A percentile compares a stretch with the other conserved stretches of the same genome.
Evolutionary conservation across 2,329 filamentous ascomycete genomes (phyloP).

Genomic region (Fusarium staphyleae): DNA sequence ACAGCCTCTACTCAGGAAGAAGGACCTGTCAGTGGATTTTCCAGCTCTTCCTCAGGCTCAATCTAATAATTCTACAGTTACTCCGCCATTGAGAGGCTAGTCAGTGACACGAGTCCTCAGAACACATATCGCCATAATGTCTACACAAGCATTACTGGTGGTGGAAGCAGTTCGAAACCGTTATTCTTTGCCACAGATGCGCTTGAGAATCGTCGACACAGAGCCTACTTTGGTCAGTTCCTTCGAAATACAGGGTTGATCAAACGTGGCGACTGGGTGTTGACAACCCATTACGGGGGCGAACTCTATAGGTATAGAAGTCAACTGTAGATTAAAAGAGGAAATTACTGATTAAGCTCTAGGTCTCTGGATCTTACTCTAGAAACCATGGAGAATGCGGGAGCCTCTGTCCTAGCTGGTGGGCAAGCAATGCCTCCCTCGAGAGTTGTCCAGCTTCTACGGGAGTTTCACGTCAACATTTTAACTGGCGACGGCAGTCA

Average conservation of each 20-base stretch:
- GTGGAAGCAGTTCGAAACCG: conserved; percentile 43
- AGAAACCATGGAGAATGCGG: conserved; percentile 52
- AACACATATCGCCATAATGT: conserved; percentile 49
- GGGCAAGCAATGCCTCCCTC: conserved; percentile 42
- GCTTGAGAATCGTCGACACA: conserved; percentile 51
- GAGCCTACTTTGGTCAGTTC: conserved; percentile 46
- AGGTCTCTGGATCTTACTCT: conserved; percentile 51
- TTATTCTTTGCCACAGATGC: conserved; percentile 52
- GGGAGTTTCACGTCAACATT: conserved; percentile 47
- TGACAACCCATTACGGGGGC: conserved; percentile 48
- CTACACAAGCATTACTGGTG: conserved; percentile 53
- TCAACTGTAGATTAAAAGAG: rapidly evolving
- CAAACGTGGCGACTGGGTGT: conserved; percentile 48
- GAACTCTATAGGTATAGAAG: conserved; percentile 48
- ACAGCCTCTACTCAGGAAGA: conserved; percentile 35
- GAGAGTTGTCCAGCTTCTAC: conserved; percentile 40
- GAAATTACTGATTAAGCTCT: neutral
- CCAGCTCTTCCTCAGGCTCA: no score
- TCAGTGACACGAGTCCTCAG: conserved; percentile 41
- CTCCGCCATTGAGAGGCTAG: conserved; percentile 44
- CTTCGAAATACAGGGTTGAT: conserved; percentile 43
- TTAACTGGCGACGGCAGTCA: conserved; percentile 50
- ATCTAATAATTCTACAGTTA: conserved; percentile 40
- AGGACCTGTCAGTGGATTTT: conserved; percentile 28
- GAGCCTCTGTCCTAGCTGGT: conserved; percentile 49